Conservation (phyloP, 345 rosid genomes). For the Boechera stricta region DNA sequence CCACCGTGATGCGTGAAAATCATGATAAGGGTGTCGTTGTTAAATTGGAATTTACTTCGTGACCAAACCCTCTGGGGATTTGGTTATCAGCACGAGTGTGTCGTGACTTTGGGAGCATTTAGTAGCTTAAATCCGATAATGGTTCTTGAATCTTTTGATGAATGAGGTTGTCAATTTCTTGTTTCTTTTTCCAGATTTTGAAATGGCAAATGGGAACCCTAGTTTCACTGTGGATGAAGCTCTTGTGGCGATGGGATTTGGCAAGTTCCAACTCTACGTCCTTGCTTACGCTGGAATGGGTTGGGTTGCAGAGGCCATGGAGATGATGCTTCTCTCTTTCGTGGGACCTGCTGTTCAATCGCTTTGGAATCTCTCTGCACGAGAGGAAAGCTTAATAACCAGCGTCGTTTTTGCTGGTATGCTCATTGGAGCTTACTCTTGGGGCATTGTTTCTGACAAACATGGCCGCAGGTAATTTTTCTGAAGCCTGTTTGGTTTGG, state of each 20-base stretch:
- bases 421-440: slow-evolving; percentile 85
- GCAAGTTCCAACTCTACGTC: slow-evolving; percentile 72
- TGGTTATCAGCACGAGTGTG: slow-evolving; percentile 4
- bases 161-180: background rate
- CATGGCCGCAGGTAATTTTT: slow-evolving; percentile 73
- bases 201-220: slow-evolving; percentile 47
- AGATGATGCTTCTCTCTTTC: slow-evolving; percentile 93
- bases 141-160: slow-evolving; percentile 13
- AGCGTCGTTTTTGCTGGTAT: slow-evolving; percentile 86
- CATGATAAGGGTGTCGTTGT: background rate
- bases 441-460: slow-evolving; percentile 89
- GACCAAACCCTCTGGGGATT: background rate
- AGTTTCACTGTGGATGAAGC: slow-evolving; percentile 86
- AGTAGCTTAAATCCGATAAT: background rate
- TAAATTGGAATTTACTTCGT: background rate
- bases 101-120: background rate
- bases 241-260: slow-evolving; percentile 76
- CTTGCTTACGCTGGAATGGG: slow-evolving; percentile 94
- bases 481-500: slow-evolving; percentile 3
- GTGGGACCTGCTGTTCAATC: slow-evolving; percentile 83
- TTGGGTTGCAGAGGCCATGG: slow-evolving; percentile 95
- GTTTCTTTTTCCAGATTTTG: background rate
- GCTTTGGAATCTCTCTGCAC: slow-evolving; percentile 72
- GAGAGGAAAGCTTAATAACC: slow-evolving; percentile 72
- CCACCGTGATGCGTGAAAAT: background rate